Evolutionary conservation across 2,329 filamentous ascomycete species (phyloP).

Genomic region (Aspergillus floridensis): DNA sequence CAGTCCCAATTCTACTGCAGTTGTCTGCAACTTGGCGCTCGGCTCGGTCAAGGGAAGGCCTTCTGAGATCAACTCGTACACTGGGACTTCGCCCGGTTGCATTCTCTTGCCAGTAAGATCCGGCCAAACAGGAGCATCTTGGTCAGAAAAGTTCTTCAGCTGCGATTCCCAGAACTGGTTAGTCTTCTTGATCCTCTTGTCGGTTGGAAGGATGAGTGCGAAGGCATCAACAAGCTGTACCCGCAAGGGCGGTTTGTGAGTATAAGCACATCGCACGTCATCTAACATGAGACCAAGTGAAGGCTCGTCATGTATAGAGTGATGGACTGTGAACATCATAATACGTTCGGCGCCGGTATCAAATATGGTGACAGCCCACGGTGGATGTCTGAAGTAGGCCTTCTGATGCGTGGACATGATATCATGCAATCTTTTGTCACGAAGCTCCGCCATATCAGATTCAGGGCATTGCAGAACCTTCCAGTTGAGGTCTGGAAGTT

Average conservation of each 20-base stretch:
- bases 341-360: slow-evolving; percentile 20
- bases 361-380: slow-evolving; percentile 39
- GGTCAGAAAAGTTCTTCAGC: slow-evolving; percentile 23
- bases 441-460: slow-evolving; percentile 13
- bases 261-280: slow-evolving; percentile 27
- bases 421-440: slow-evolving; percentile 19
- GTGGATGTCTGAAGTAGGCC: slow-evolving; percentile 31
- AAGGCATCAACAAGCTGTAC: slow-evolving; percentile 30
- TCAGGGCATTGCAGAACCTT: slow-evolving; percentile 15
- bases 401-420: slow-evolving; percentile 27
- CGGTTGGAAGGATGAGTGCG: slow-evolving; percentile 20
- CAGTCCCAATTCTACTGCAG: slow-evolving; percentile 24
- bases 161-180: slow-evolving; percentile 25
- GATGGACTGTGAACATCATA: slow-evolving; percentile 40
- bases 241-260: slow-evolving; percentile 19
- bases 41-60: slow-evolving; percentile 17
- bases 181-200: slow-evolving; percentile 16
- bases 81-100: slow-evolving; percentile 10
- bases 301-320: slow-evolving; percentile 34
- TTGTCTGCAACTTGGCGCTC: slow-evolving; percentile 17
- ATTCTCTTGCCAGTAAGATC: slow-evolving; percentile 25
- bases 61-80: slow-evolving; percentile 20
- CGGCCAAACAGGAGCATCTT: slow-evolving; percentile 28
- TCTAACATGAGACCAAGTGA: slow-evolving; percentile 30
- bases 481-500: slow-evolving; percentile 28